These are phyloP conservation scores for Penicillium palitans DNA, from an alignment of 2,329 filamentous ascomycete species.

Conservation along the genomic window DNA sequence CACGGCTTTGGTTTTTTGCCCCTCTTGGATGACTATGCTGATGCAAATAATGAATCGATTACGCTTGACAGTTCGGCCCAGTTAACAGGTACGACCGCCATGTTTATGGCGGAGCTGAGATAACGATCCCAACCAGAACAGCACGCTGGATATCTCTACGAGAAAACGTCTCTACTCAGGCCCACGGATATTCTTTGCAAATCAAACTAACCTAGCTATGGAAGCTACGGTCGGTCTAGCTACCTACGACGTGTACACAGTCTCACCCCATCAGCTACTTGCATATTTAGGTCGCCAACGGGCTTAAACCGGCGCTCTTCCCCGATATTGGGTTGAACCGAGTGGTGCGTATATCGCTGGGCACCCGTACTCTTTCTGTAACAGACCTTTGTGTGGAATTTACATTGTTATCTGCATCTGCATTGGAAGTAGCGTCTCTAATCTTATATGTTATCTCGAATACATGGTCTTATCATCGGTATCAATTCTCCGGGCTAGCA, in stretches of 20 bases:
- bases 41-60: conserved; percentile 30
- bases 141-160: not conserved
- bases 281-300: not conserved
- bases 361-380: conserved; percentile 24
- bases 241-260: not conserved
- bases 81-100: not conserved
- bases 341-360: not conserved
- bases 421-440: not conserved
- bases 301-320: not conserved
- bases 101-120: not conserved
- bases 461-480: not conserved
- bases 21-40: conserved; percentile 32
- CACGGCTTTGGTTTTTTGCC: conserved; percentile 41
- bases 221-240: no score
- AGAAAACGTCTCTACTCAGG: not conserved
- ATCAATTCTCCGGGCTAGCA: conserved; percentile 32
- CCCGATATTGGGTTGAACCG: not conserved
- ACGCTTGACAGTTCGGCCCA: conserved; percentile 6
- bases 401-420: not conserved
- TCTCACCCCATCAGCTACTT: not conserved
- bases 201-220: not conserved
- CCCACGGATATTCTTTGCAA: not conserved
- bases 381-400: conserved; percentile 23
- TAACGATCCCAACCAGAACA: not conserved
- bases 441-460: no score